Base-by-base conservation (phyloP, 441 rosid genomes). In the Breynia disticha region DNA sequence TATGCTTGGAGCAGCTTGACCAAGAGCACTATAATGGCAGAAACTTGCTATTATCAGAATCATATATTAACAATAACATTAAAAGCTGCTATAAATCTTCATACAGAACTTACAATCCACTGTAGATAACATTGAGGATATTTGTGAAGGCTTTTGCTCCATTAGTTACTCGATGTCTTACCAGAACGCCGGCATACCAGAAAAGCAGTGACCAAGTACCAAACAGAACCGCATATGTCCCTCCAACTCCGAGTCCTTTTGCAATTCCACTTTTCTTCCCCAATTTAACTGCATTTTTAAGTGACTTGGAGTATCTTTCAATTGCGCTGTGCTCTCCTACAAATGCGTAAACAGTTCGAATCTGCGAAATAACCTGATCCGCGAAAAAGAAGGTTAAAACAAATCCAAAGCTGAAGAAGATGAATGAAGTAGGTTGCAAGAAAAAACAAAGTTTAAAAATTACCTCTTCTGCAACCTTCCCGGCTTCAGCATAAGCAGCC, bases 111-210 rank as follows among this genome's bases (percentile, higher is more conserved):
- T 80, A 89, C 90, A 89, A 82, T 67, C 97, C 95, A 49, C 94
- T 82, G n/a, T 63, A 80, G 60, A 89, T 75, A 72, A 80, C 95
- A 60, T 81, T 86, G 46, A 86, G 72, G 47, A 89, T 86, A 11
- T 90, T 80, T 42, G 97, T 82, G 67, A 86, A 86, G 7, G 97
- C 87, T 70, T 82, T 80, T 28, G 79, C 97, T 13, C 97, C 95
- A 43, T 76, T 79, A 8, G 81, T 76, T 57, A 69, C 66, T 9
- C 73, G 76, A 53, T 78, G 93, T 61, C 95, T 77, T 46, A 89
- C 87, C 17, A 89, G 88, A 19, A 73, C 46, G 67, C 97, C 62
- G 48, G 93, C 74, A 63, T 86, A 86, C 97, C 97, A 86, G 44
- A 86, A 82, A 54, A 82, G 83, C 68, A 79, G 63, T 19, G 83